These are phyloP conservation scores for Sideroxylon spinosum DNA, from an alignment of 179 eudicot genomes.

Conservation along the genomic window DNA sequence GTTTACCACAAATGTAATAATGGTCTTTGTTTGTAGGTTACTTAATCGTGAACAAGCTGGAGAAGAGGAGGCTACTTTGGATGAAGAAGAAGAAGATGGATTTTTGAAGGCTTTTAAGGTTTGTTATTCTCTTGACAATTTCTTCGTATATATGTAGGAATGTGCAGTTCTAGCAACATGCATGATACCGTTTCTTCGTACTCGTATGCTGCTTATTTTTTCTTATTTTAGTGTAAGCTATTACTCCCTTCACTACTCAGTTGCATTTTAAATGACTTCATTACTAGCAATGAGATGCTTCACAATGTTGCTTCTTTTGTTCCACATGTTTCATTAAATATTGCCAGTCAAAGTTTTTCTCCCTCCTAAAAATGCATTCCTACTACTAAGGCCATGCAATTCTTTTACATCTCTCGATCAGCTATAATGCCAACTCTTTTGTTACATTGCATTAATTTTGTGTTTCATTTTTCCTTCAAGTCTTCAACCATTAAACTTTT, in stretches of 20 bases:
- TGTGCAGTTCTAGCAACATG: conserved; percentile 2
- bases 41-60: conserved; percentile 85
- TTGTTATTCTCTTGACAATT: conserved; percentile 8
- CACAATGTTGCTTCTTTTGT: not conserved
- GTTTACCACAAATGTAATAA: conserved; percentile 10
- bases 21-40: conserved; percentile 35
- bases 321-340: not conserved
- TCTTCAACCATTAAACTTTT: too few relatives aligned
- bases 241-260: not conserved
- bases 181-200: not conserved
- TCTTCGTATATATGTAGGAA: not conserved
- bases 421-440: too few relatives aligned
- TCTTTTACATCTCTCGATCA: too few relatives aligned
- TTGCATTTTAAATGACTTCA: not conserved
- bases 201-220: not conserved
- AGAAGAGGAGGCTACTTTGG: conserved; percentile 71
- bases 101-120: conserved; percentile 97
- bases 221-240: not conserved
- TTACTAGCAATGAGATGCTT: not conserved
- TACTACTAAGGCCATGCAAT: too few relatives aligned
- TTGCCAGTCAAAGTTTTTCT: too few relatives aligned
- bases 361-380: not conserved
- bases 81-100: conserved; percentile 81
- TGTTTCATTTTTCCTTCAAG: too few relatives aligned
- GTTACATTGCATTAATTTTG: too few relatives aligned